Evolutionary conservation across 2,329 filamentous ascomycete species (phyloP).

Genomic region (Claviceps humidiphila): DNA sequence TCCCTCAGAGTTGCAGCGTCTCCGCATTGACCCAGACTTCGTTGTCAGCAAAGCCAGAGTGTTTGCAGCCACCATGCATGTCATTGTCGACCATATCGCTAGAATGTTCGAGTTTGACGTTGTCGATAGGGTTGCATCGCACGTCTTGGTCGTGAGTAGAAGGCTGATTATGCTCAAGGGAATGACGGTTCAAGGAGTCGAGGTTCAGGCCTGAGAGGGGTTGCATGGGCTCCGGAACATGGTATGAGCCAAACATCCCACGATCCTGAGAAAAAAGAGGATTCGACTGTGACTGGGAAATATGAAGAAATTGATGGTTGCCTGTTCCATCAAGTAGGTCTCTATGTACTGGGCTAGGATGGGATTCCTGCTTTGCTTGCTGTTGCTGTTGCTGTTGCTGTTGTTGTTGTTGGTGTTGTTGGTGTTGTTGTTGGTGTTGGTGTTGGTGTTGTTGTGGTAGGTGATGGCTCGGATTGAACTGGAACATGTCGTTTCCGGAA

Average conservation of each 20-base stretch:
- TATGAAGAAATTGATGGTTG: constrained; percentile 14
- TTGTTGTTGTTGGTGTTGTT: constrained; percentile 7
- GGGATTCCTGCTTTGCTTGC: constrained; percentile 15
- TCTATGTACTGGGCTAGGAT: constrained; percentile 8
- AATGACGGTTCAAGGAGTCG: constrained; percentile 16
- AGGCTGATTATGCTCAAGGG: constrained; percentile 8
- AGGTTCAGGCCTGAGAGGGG: constrained; percentile 17
- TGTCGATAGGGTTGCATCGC: constrained; percentile 3
- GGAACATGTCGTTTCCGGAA: constrained; percentile 16
- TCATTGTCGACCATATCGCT: constrained; percentile 13
- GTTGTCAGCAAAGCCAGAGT: constrained; percentile 8
- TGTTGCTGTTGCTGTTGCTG: constrained; percentile 1
- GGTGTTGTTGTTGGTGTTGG: constrained; percentile 12
- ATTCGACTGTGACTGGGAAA: constrained; percentile 18
- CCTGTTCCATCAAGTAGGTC: constrained; percentile 11
- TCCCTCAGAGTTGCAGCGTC: constrained; percentile 3
- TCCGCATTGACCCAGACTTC: constrained; percentile 6
- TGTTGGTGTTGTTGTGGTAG: constrained; percentile 7
- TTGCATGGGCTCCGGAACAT: constrained; percentile 10
- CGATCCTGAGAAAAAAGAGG: constrained; percentile 21
- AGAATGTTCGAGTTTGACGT: constrained; percentile 14
- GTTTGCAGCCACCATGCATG: constrained; percentile 13
- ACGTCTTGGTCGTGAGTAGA: constrained; percentile 9
- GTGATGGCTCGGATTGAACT: constrained; percentile 11
- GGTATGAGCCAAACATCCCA: constrained; percentile 16